Percentiles rank a stretch among this genome's conserved stretches.
These are phyloP conservation scores for Carex littledalei DNA, from an alignment of 176 grass and related monocot genomes.

Conservation along the genomic window DNA sequence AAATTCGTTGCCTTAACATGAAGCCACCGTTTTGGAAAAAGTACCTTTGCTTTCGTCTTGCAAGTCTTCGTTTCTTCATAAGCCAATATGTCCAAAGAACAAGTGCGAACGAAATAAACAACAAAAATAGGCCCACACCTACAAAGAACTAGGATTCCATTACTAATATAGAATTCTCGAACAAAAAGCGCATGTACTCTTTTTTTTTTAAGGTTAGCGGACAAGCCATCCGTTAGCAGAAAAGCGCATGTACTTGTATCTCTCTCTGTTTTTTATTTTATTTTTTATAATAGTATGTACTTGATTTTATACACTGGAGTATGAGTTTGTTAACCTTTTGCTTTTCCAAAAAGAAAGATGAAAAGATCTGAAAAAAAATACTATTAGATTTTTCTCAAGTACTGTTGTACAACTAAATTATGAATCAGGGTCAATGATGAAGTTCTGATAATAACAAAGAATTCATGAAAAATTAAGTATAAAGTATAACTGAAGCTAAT, in stretches of 20 bases:
- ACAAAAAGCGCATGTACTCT: neutral
- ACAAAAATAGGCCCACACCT: constrained; percentile 30
- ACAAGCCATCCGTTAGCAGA: too few species aligned
- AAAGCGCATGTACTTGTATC: neutral
- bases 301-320: neutral
- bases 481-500: too few species aligned
- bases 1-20: constrained; percentile 36
- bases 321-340: neutral
- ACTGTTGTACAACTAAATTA: neutral
- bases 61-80: constrained; percentile 31
- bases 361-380: neutral
- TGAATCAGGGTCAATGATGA: neutral
- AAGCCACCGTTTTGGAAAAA: constrained; percentile 51
- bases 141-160: neutral
- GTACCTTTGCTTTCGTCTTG: constrained; percentile 28
- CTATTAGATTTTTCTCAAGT: neutral
- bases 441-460: too few species aligned
- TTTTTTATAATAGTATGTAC: neutral
- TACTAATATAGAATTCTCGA: neutral
- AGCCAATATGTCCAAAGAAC: constrained; percentile 32
- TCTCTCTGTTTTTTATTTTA: neutral
- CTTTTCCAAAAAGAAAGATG: neutral
- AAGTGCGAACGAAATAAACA: constrained; percentile 29
- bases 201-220: too few species aligned
- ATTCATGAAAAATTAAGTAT: too few species aligned